These are phyloP conservation scores for Onygena corvina DNA, from an alignment of 2,329 filamentous ascomycete genomes.

Conservation along the genomic window DNA sequence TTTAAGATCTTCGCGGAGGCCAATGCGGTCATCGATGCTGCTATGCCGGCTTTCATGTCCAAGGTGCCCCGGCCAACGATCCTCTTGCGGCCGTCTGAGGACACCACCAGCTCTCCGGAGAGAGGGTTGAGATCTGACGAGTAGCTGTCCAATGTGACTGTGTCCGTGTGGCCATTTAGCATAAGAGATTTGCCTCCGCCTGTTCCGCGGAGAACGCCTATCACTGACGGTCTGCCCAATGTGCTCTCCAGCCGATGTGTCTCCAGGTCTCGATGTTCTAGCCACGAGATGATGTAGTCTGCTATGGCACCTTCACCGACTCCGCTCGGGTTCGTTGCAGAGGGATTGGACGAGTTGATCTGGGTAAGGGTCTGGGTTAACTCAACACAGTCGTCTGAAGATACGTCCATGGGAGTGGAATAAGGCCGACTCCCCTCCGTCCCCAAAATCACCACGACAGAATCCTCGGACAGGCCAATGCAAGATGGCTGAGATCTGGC, in stretches of 20 bases:
- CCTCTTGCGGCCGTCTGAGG: background rate
- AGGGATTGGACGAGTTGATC: constrained; percentile 42
- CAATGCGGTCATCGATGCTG: constrained; percentile 36
- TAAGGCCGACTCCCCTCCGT: constrained; percentile 54
- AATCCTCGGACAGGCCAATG: constrained; percentile 35
- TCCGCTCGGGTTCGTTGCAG: constrained; percentile 32
- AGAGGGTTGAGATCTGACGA: constrained; percentile 33
- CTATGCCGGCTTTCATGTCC: constrained; percentile 44
- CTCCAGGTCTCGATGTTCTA: constrained; percentile 42
- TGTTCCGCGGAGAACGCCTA: constrained; percentile 38
- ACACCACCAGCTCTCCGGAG: constrained; percentile 25
- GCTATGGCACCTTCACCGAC: constrained; percentile 39
- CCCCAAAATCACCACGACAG: constrained; percentile 52
- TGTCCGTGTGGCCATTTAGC: constrained; percentile 45
- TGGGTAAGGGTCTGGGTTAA: constrained; percentile 38
- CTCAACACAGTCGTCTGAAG: constrained; percentile 31
- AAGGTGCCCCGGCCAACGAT: constrained; percentile 36
- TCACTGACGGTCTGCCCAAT: constrained; percentile 39
- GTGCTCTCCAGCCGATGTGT: constrained; percentile 39
- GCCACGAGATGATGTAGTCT: constrained; percentile 39
- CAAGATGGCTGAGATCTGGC: constrained; percentile 21
- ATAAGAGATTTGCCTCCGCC: constrained; percentile 40
- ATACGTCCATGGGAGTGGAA: constrained; percentile 31
- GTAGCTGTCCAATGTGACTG: constrained; percentile 40
- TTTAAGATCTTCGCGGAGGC: constrained; percentile 27